These are phyloP conservation scores for Ustilago hordei DNA, from an alignment of 1,284 basidiomycete genomes.

Conservation along the genomic window DNA sequence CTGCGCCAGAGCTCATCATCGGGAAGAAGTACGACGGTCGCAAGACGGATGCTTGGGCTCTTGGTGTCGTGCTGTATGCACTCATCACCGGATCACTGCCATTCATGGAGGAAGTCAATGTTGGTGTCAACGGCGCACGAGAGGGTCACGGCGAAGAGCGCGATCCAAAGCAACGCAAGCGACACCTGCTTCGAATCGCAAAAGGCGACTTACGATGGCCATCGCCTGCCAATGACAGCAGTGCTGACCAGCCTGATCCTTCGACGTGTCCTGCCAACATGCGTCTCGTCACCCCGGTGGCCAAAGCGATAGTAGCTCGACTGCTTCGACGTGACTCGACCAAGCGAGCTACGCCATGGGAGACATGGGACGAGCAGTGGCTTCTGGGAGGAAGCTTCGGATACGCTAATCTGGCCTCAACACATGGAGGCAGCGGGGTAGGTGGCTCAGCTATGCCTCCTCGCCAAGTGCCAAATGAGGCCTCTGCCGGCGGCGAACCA, in stretches of 20 bases:
- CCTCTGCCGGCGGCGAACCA: constrained; percentile 41
- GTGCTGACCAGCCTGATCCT: constrained; percentile 34
- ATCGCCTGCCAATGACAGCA: constrained; percentile 68
- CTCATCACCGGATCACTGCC: constrained; percentile 76
- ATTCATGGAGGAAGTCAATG: constrained; percentile 67
- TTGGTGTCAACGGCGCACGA: constrained; percentile 39
- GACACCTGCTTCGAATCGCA: constrained; percentile 66
- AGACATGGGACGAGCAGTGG: constrained; percentile 67
- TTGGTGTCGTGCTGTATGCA: constrained; percentile 85
- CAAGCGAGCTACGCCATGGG: constrained; percentile 59
- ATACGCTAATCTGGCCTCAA: constrained; percentile 5
- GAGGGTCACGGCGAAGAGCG: constrained; percentile 49
- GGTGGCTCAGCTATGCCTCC: background rate
- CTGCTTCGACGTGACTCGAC: constrained; percentile 62
- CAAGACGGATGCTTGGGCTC: constrained; percentile 89
- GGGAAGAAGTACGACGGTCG: constrained; percentile 83
- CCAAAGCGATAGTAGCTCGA: constrained; percentile 59
- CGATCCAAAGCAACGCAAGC: constrained; percentile 57
- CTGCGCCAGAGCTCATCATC: constrained; percentile 89
- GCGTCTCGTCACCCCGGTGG: constrained; percentile 62
- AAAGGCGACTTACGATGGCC: constrained; percentile 69
- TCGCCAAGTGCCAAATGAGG: constrained; percentile 49
- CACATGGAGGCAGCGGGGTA: background rate
- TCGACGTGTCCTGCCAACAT: constrained; percentile 34
- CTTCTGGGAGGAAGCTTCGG: constrained; percentile 61